Evolutionary conservation across 2,329 filamentous ascomycete genomes (phyloP), one percentile per base, ranked within the genome.

Genomic region (Zelopaecilomyces penicillatus): DNA sequence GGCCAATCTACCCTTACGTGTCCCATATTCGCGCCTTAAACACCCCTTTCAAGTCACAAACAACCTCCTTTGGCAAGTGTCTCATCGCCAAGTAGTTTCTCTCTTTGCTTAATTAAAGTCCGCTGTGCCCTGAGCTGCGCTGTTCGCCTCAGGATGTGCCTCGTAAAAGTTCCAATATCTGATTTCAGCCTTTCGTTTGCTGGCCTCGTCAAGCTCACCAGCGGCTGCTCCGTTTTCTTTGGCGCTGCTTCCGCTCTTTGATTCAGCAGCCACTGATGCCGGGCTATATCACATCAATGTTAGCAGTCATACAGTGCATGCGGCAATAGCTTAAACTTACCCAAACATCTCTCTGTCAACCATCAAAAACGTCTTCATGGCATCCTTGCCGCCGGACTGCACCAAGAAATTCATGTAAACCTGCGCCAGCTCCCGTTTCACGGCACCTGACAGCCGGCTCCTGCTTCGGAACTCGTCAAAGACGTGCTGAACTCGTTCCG

Each of bases 311-410:
- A 37, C 28, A 34, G 32, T 12, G 9, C 32, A 34, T 12, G 9
- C 32, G 9, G 32, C 12, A 19, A 19, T 19, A 19, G 19, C 19
- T 19, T 19, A 19, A 10, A 57, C 79, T 65, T 69, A 83, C 81
- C 93, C 93, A 62, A 94, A 93, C 48, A 96, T 78, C 62, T 95
- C 86, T 37, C 82, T 78, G 60, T 98, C 91, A 32, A 97, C 70
- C 47, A 75, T 70, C 59, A 96, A 73, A 62, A 90, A 95, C 55
- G 90, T 84, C 65, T 89, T 87, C 69, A 94, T 91, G 2, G 87
- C 79, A 30, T 90, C 80, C 61, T 89, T 86, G 49, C 80, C 82
- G 10, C 91, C 90, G 43, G 86, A 76, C 55, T 94, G 83, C 51
- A 95, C 79, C 32, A 98, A 72, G 58, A 93, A 96, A 9, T 75